Conservation (phyloP, 1,139 yeast species). For the Hanseniaspora gamundiae region DNA sequence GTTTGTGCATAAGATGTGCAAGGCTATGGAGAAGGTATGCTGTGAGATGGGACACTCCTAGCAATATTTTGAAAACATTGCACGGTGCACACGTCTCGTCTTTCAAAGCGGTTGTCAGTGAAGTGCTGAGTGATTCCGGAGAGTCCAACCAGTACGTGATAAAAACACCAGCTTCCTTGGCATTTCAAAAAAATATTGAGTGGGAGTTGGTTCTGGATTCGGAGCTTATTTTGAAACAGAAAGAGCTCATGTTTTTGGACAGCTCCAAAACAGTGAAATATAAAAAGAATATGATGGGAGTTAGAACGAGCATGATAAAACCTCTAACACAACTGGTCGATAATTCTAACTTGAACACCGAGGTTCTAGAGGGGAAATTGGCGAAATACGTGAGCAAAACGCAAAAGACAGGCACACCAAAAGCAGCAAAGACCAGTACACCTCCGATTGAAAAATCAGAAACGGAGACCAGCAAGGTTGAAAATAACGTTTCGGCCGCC, state of each 20-base stretch:
- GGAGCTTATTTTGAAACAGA: constrained; percentile 41
- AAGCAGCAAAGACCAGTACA: neutral
- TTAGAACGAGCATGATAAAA: constrained; percentile 16
- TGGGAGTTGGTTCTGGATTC: constrained; percentile 62
- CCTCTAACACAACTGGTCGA: constrained; percentile 13
- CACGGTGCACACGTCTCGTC: constrained; percentile 12
- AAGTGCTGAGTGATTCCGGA: constrained; percentile 14
- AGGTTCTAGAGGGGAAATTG: constrained; percentile 12
- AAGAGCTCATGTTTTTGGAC: constrained; percentile 18
- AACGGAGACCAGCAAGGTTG: neutral
- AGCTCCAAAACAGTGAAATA: constrained; percentile 16
- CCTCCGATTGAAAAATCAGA: neutral
- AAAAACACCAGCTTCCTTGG: constrained; percentile 12
- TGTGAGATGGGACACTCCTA: constrained; percentile 76
- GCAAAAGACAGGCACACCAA: neutral
- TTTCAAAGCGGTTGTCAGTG: constrained; percentile 11
- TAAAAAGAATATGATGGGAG: constrained; percentile 13
- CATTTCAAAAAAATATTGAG: constrained; percentile 45
- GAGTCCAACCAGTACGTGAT: constrained; percentile 8
- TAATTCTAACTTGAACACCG: constrained; percentile 8
- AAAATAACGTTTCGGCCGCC: too few species aligned
- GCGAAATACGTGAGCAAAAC: constrained; percentile 9
- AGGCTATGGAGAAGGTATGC: constrained; percentile 86
- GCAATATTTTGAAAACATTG: constrained; percentile 45
- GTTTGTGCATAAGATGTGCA: constrained; percentile 79